Evolutionary conservation across 2,329 filamentous ascomycete species (phyloP).

Genomic region (Grosmannia huntii): DNA sequence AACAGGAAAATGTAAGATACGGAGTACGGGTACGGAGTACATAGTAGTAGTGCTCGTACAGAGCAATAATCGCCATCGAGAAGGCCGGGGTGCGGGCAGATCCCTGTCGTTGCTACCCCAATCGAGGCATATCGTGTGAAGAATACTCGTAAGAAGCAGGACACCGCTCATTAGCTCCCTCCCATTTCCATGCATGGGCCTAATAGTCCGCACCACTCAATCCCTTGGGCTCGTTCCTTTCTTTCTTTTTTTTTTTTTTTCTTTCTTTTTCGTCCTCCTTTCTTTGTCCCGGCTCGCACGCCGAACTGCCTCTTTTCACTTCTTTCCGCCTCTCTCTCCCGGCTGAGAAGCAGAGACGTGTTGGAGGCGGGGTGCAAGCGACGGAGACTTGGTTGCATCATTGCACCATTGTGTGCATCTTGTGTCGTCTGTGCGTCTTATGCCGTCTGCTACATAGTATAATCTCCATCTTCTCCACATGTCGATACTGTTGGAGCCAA

Average conservation of each 20-base stretch:
- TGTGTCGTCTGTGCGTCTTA: neutral
- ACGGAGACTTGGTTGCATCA: neutral
- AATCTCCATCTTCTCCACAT: neutral
- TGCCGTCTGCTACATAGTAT: slow-evolving; percentile 1
- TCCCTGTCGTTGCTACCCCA: neutral
- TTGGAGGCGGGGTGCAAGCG: neutral
- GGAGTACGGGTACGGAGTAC: neutral
- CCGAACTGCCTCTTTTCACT: no score
- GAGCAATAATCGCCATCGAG: neutral
- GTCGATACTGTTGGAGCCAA: neutral
- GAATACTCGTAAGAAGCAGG: no score
- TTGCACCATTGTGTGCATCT: slow-evolving; percentile 2
- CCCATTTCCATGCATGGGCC: no score
- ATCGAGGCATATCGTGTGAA: neutral
- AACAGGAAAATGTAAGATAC: no score
- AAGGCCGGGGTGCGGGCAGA: neutral
- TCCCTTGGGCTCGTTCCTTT: no score
- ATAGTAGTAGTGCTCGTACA: neutral
- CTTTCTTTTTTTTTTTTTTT: no score
- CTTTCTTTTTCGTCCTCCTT: neutral
- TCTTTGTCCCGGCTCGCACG: no score
- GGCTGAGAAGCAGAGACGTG: no score
- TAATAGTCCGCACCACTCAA: no score
- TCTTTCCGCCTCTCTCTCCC: neutral
- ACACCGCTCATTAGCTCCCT: neutral